Percentiles rank a stretch among this genome's conserved stretches.
Evolutionary conservation across 371 early-diverging fungal genomes (phyloP).

Genomic region (Mortierella sp.): DNA sequence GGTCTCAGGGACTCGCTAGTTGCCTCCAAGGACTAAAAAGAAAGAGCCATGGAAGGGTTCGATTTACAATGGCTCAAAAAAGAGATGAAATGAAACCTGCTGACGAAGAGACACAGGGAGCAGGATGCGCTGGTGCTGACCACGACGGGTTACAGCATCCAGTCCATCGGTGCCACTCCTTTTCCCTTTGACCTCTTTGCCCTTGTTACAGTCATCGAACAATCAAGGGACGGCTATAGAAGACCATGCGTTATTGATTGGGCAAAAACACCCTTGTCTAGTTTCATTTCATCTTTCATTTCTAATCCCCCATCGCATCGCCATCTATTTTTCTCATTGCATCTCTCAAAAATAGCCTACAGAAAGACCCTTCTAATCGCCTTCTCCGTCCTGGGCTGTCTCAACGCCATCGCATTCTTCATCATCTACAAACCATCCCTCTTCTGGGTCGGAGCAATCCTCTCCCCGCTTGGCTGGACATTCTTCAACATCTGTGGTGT

Average conservation of each 20-base stretch:
- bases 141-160: not conserved
- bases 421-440: conserved; percentile 25
- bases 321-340: not conserved
- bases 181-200: too few species aligned
- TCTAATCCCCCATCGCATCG: not conserved
- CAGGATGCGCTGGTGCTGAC: too few species aligned
- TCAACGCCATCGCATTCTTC: conserved; percentile 30
- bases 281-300: not conserved
- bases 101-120: not conserved
- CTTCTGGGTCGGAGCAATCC: conserved; percentile 43
- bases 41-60: not conserved
- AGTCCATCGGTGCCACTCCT: not conserved
- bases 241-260: not conserved
- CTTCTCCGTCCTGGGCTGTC: conserved; percentile 39
- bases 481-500: conserved; percentile 57
- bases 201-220: too few species aligned
- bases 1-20: not conserved
- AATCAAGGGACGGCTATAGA: not conserved
- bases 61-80: not conserved
- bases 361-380: conserved; percentile 38
- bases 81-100: not conserved
- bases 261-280: not conserved
- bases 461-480: conserved; percentile 38
- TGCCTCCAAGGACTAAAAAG: not conserved
- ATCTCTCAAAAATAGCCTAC: conserved; percentile 25